Percentiles rank a stretch among this genome's conserved stretches.
Conservation (phyloP, 1,284 basidiomycete genomes). For the Austroboletus niveus region DNA sequence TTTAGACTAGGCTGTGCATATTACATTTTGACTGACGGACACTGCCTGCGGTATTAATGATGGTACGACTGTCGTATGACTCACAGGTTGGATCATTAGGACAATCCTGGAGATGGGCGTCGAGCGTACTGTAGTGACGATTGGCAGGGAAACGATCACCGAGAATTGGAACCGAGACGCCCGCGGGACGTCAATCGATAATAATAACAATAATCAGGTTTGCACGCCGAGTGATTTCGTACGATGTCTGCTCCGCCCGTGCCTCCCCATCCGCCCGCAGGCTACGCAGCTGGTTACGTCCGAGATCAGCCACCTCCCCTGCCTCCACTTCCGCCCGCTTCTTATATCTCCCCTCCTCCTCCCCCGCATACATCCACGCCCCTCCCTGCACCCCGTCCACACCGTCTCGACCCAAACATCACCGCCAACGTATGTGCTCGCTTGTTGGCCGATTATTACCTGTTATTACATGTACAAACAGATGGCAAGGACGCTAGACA, state of each 20-base stretch:
- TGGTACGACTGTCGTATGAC: too few species aligned
- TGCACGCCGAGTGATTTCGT: too few species aligned
- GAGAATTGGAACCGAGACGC: too few species aligned
- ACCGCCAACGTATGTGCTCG: slow-evolving; percentile 55
- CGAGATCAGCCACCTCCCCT: slow-evolving; percentile 35
- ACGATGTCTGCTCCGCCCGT: slow-evolving; percentile 21
- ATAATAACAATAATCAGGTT: too few species aligned
- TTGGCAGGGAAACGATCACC: too few species aligned
- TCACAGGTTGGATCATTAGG: background rate
- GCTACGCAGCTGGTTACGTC: slow-evolving; percentile 7
- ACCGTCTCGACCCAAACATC: slow-evolving; percentile 57
- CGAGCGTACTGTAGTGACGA: too few species aligned
- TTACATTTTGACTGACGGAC: too few species aligned
- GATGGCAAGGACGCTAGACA: slow-evolving; percentile 66
- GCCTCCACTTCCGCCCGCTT: slow-evolving; percentile 42
- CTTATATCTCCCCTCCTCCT: slow-evolving; percentile 26
- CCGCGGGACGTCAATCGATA: too few species aligned
- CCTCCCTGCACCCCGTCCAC: slow-evolving; percentile 66
- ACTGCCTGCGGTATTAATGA: too few species aligned
- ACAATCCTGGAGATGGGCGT: background rate
- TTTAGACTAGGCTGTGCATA: too few species aligned
- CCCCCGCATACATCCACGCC: slow-evolving; percentile 40
- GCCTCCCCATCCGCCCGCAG: slow-evolving; percentile 21
- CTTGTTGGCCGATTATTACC: slow-evolving; percentile 14
- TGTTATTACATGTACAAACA: slow-evolving; percentile 34